These are phyloP conservation scores for Calonectria naviculata DNA, from an alignment of 2,329 filamentous ascomycete genomes.

Conservation along the genomic window DNA sequence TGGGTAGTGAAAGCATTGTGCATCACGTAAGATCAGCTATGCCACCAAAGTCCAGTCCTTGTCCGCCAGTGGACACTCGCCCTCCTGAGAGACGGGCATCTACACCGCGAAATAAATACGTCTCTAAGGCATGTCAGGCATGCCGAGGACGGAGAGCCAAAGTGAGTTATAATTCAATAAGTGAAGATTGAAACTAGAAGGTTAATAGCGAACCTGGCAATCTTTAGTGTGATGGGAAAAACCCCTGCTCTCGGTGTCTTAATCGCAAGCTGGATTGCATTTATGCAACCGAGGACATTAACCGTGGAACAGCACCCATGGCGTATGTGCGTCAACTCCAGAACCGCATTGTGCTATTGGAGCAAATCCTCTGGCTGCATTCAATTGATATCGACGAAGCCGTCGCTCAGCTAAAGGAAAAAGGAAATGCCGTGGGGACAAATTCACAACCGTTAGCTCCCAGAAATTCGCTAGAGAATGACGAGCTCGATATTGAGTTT, in stretches of 20 bases:
- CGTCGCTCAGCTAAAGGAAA: background rate
- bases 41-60: background rate
- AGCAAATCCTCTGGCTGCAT: background rate
- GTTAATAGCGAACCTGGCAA: too few species aligned
- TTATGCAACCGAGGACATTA: background rate
- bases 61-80: background rate
- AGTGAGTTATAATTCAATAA: conserved; percentile 35
- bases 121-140: conserved; percentile 47
- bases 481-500: background rate
- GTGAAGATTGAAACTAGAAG: background rate
- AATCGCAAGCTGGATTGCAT: conserved; percentile 43
- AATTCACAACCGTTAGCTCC: background rate
- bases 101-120: conserved; percentile 26
- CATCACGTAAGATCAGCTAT: background rate
- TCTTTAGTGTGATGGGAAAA: conserved; percentile 2
- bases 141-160: conserved; percentile 50
- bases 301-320: background rate
- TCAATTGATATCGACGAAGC: conserved; percentile 1
- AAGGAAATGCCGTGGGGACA: background rate
- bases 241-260: conserved; percentile 32
- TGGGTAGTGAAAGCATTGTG: too few species aligned
- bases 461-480: background rate
- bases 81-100: background rate
- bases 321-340: background rate
- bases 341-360: background rate